Percentiles rank a stretch among this genome's conserved stretches.
These are phyloP conservation scores for Aspergillus oerlinghausenensis DNA, from an alignment of 2,329 filamentous ascomycete species.

Conservation along the genomic window DNA sequence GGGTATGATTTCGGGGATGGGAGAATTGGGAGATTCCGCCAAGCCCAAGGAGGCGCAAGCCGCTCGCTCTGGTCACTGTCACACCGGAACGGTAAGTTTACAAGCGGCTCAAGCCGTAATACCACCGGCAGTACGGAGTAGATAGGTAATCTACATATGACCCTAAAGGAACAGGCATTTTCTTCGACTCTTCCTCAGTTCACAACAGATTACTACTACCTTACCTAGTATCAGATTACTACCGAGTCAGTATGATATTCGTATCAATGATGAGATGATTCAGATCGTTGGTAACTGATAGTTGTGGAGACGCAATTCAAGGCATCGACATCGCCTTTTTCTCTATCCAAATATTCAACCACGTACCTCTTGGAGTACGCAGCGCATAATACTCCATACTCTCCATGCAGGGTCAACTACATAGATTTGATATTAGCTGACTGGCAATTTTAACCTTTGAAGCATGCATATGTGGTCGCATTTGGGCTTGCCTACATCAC, in stretches of 20 bases:
- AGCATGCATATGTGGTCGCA: neutral
- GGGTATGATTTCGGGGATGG: slow-evolving; percentile 23
- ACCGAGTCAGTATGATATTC: too few relatives aligned
- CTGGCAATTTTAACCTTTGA: neutral
- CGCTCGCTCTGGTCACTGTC: slow-evolving; percentile 19
- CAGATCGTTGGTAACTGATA: neutral
- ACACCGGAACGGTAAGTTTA: slow-evolving; percentile 23
- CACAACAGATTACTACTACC: too few relatives aligned
- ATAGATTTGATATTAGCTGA: neutral
- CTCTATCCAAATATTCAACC: neutral
- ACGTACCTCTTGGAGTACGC: neutral
- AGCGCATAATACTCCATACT: neutral
- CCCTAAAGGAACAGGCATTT: neutral
- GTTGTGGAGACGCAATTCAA: neutral
- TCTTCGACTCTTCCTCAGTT: too few relatives aligned
- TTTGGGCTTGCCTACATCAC: neutral
- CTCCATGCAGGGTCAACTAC: neutral
- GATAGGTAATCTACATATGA: neutral
- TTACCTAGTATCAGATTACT: too few relatives aligned
- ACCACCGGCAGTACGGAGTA: neutral
- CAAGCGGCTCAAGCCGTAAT: slow-evolving; percentile 5
- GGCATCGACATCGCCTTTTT: neutral
- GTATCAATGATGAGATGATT: neutral
- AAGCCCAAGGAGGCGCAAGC: slow-evolving; percentile 35
- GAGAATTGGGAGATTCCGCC: slow-evolving; percentile 25